Conservation (phyloP, 768 basidiomycete genomes). For the Hericium erinaceus region DNA sequence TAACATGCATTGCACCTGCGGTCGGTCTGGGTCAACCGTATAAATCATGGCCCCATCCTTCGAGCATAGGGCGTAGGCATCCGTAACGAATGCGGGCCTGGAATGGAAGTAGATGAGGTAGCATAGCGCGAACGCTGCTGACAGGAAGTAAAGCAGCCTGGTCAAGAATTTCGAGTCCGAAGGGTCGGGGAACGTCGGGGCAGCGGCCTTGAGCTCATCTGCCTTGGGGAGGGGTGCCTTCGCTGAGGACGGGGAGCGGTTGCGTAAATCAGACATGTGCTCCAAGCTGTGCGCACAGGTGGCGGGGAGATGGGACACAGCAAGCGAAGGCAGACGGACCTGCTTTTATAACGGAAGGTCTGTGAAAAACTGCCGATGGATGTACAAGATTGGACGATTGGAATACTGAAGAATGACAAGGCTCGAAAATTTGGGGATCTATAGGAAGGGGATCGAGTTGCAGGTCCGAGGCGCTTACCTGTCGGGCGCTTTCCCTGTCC, state of each 20-base stretch:
- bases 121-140: constrained; percentile 15
- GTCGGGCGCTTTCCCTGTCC: background rate
- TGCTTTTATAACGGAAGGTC: constrained; percentile 15
- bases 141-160: constrained; percentile 13
- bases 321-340: constrained; percentile 1
- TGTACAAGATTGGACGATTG: background rate
- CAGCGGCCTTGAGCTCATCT: background rate
- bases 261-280: constrained; percentile 13
- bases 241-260: constrained; percentile 10
- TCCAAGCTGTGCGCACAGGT: background rate
- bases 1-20: constrained; percentile 54
- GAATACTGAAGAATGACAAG: background rate
- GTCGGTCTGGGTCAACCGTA: constrained; percentile 50
- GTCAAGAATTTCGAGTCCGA: background rate
- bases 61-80: constrained; percentile 58
- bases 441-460: background rate
- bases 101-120: constrained; percentile 8
- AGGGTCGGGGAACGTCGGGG: background rate
- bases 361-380: constrained; percentile 9
- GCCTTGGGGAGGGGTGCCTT: background rate
- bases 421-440: background rate
- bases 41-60: constrained; percentile 43
- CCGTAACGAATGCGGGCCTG: constrained; percentile 11
- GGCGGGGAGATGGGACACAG: background rate
- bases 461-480: background rate